phyloP scores from a whole-genome alignment of 805 yeast species.

The Yarrowia sp. region DNA sequence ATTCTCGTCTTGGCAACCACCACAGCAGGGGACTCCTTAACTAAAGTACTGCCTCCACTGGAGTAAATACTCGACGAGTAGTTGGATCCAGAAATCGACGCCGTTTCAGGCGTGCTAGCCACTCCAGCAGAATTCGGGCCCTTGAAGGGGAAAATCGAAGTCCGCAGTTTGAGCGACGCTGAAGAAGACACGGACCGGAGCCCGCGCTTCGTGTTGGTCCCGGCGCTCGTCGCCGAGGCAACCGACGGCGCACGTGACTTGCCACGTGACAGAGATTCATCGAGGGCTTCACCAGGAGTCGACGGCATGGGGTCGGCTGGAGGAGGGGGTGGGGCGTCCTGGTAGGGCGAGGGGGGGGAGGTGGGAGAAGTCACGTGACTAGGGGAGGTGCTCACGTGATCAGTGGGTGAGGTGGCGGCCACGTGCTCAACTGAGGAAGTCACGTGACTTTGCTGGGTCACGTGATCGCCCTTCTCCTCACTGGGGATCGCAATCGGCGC shows the following conservation, averaged over 20 bases:
- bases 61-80: constrained; percentile 11
- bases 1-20: background rate
- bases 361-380: background rate
- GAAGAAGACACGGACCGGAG: constrained; percentile 29
- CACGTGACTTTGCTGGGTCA: no score
- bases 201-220: background rate
- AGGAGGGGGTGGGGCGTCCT: constrained; percentile 11
- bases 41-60: background rate
- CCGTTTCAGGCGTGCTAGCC: constrained; percentile 12
- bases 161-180: constrained; percentile 24
- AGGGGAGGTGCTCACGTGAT: no score
- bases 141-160: constrained; percentile 34
- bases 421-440: no score
- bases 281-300: background rate
- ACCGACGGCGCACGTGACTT: background rate
- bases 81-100: constrained; percentile 1
- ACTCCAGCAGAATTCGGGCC: constrained; percentile 14
- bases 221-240: background rate
- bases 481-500: no score
- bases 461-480: no score
- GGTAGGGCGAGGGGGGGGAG: background rate
- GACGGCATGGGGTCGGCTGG: constrained; percentile 25
- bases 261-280: background rate
- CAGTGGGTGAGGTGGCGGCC: no score
- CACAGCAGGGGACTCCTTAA: constrained; percentile 13